Base-by-base conservation (phyloP, 208 protist genomes). In the Leishmania martiniquensis region DNA sequence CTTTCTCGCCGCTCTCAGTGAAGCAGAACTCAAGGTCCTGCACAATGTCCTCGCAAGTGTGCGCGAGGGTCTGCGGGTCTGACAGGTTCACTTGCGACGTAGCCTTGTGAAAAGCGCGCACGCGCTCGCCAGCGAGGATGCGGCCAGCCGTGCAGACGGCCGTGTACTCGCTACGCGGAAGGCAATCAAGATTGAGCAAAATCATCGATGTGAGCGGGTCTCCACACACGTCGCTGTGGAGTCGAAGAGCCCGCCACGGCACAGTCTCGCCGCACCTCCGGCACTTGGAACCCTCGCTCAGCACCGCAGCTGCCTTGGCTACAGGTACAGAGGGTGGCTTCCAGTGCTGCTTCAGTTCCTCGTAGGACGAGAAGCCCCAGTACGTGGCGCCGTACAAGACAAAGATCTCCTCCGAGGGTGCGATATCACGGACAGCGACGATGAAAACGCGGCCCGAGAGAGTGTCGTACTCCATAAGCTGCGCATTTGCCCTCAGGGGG, bases 341-440 rank as follows among this genome's bases (percentile, higher is more conserved):
- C n/a, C 76, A 52, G 69, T 72, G 47, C 59, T 81, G 63, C 12
- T 75, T 47, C 9, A 95, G 77, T 62, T 94, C 90, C 22, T 80
- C 85, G 83, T 97, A 97, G 12, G 91, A 92, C 39, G 86, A 82
- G 66, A 89, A 89, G 39, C 92, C 94, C 92, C 94, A 97, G 87
- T 97, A 97, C 37, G 84, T 90, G 37, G 92, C 89, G 29, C 94
- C 94, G 82, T 97, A 97, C 4, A 93, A 81, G 29, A 89, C 89
- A 60, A 96, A 91, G 47, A 97, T 63, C 82, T 97, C 94, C 75
- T 97, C 94, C 3, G 86, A 84, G 2, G 92, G 91, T 4, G 68
- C 34, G 29, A 97, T 86, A 74, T 96, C 92, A 47, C 94, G 89
- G 10, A 83, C 83, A 1, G 92, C 91, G 15, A 93, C 89, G 25